These are phyloP conservation scores for Cryphonectria carpinicola DNA, from an alignment of 2,329 filamentous ascomycete genomes.

Conservation along the genomic window DNA sequence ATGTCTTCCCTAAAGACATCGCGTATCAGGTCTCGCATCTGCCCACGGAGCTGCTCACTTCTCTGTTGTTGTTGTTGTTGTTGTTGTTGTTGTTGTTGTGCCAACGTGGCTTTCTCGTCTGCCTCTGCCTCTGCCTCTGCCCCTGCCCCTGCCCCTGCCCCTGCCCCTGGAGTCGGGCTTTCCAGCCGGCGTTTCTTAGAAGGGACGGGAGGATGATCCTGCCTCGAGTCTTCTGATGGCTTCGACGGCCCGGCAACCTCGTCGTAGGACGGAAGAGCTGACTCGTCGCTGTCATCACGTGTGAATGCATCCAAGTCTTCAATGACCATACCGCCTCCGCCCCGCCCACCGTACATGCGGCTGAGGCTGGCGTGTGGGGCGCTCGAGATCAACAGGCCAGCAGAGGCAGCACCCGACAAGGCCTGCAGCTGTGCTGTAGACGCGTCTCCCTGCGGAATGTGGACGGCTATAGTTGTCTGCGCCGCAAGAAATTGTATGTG, in stretches of 20 bases:
- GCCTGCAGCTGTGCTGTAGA: constrained; percentile 1
- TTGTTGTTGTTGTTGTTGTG: no score
- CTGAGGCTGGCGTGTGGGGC: background rate
- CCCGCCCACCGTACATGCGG: constrained; percentile 10
- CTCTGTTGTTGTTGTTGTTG: background rate
- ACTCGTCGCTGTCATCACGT: background rate
- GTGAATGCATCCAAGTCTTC: background rate
- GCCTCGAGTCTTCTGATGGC: background rate
- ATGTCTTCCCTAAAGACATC: constrained; percentile 2
- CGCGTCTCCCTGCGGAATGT: constrained; percentile 3
- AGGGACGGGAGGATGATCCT: background rate
- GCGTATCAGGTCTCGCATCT: constrained; percentile 3
- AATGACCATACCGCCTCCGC: constrained; percentile 8
- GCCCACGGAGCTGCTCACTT: constrained; percentile 6
- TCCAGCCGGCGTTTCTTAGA: constrained; percentile 5
- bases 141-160: background rate
- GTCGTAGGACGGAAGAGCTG: constrained; percentile 13
- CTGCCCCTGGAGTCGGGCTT: background rate
- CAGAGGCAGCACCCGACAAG: background rate
- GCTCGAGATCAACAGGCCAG: background rate
- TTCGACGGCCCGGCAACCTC: constrained; percentile 9
- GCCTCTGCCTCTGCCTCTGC: background rate
- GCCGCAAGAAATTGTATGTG: constrained; percentile 1
- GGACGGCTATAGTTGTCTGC: background rate
- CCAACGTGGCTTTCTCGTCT: background rate